Evolutionary conservation across 1,284 basidiomycete genomes (phyloP), one percentile per base, ranked within the genome.

Genomic region (Trichosporon ovoides): DNA sequence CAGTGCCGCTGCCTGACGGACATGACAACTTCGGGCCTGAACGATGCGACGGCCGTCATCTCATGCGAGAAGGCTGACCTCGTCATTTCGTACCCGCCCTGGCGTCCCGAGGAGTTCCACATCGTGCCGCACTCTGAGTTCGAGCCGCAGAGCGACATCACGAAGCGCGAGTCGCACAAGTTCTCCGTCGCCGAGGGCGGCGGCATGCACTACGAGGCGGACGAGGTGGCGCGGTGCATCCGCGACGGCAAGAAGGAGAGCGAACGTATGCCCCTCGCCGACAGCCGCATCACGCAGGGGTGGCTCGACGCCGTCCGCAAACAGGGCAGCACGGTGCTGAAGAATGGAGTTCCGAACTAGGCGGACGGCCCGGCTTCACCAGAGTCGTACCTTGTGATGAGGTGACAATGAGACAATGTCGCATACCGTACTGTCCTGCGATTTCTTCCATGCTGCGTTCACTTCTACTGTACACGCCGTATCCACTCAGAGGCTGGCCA

Each of bases 171-270:
- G 24, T 70, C 61, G 33, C 80, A 85, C 65, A 83, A 87, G 62
- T 81, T 82, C 67, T 77, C 81, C 22, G 80, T 80, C 19, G 52
- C 56, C 70, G 81, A 79, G 0, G 83, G 84, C 20, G 80, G 80
- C 24, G 74, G 72, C 11, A 77, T 77, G 76, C 67, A 72, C 33
- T 78, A 75, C 62, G 73, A 78, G 62, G 77, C 75, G 12, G 75
- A 77, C 60, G 91, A 92, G 63, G 89, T 91, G 16, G 91, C 89
- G 14, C 77, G 88, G 52, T 89, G 87, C 68, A 78, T 93, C 19
- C 77, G 85, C 50, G 87, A 87, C 58, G 87, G 87, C 7, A 88
- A 87, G 77, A 77, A 78, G n/a, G 84, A 91, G 76, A 89, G 87
- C 66, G 80, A 80, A 6, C 67, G 83, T 22, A 91, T 89, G 87